A percentile compares a stretch with the other conserved stretches of the same genome.
Evolutionary conservation across 352 stramenopile genomes (phyloP).

Genomic region (Thalassiosira allenii): DNA sequence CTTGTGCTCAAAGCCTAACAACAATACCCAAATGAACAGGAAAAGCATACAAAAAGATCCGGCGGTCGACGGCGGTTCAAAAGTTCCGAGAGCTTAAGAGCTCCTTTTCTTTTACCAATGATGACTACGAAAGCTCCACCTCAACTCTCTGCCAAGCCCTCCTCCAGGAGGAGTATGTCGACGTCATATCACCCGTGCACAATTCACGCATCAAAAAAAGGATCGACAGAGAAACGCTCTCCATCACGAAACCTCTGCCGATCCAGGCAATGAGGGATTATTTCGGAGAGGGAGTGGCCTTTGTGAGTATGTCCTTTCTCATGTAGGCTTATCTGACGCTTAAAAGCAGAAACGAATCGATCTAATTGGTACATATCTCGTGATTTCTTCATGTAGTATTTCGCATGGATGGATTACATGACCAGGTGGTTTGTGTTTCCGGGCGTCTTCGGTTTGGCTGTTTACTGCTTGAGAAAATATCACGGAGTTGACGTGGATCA

Average conservation of each 20-base stretch:
- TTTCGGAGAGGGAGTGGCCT: constrained; percentile 73
- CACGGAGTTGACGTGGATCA: constrained; percentile 75
- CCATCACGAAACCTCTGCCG: constrained; percentile 28
- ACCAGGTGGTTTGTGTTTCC: constrained; percentile 66
- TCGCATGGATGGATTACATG: constrained; percentile 85
- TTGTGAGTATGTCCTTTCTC: too few relatives aligned
- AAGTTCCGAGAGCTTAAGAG: too few relatives aligned
- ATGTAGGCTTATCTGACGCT: too few relatives aligned
- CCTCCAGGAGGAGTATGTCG: constrained; percentile 58
- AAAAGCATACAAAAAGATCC: constrained; percentile 1
- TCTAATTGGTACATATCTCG: too few relatives aligned
- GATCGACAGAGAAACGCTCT: constrained; percentile 41
- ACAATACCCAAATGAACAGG: too few relatives aligned
- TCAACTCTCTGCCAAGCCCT: constrained; percentile 60
- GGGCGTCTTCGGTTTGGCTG: constrained; percentile 58
- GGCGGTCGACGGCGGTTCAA: too few relatives aligned
- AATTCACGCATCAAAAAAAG: constrained; percentile 35
- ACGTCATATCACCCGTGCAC: constrained; percentile 65
- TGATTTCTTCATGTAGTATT: too few relatives aligned
- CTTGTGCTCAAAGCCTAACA: too few relatives aligned
- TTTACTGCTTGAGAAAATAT: constrained; percentile 57
- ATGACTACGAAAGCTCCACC: too few relatives aligned
- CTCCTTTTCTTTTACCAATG: too few relatives aligned
- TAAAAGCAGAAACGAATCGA: too few relatives aligned
- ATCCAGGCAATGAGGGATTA: constrained; percentile 69